Evolutionary conservation across 352 stramenopile species (phyloP), one percentile per base, ranked within the genome.

Genomic region (Thraustotheca clavata): DNA sequence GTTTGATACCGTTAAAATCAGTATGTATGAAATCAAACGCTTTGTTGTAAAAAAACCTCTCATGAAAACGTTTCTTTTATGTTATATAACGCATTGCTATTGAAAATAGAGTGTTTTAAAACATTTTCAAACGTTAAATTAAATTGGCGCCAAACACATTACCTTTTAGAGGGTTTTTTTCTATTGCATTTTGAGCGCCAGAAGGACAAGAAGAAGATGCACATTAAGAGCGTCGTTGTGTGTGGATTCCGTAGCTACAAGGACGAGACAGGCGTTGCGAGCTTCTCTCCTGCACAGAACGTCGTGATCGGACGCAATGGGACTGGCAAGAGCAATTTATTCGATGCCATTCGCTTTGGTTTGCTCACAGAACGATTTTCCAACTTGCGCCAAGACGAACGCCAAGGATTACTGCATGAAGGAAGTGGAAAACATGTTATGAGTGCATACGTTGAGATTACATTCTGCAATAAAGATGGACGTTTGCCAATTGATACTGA

Each of bases 401-500:
- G 94, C 8, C 89, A 96, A 69, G 74, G 87, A 36, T 73, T 99
- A 34, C 86, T 99, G 31, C 96, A 99, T 67, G 96, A 99, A 74
- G 94, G 88, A 3, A 81, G 90, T 0, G 89, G 93, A 14, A 93
- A 91, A 46, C 87, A 97, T 34, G 96, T 98, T 32, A 97, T 99
- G 72, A 96, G 87, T 29, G 97, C 97, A 16, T 99, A 96, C 72
- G 97, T 99, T 0, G 96, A 99, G 80, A 97, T 99, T 60, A 83
- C 99, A 3, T 99, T 99, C 75, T 97, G 99, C 79, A 99, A 99
- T 73, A 87, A 82, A n/a, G 96, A 99, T 69, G 80, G 95, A 20
- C 87, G 96, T 0, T 84, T 99, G 67, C 88, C 85, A 6, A 83
- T 96, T 49, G 91, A 97, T 67, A 86, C 83, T 36, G 76, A 93